Evolutionary conservation across 2,329 filamentous ascomycete genomes (phyloP), one percentile per base, ranked within the genome.

Genomic region (Fusarium sambucinum): DNA sequence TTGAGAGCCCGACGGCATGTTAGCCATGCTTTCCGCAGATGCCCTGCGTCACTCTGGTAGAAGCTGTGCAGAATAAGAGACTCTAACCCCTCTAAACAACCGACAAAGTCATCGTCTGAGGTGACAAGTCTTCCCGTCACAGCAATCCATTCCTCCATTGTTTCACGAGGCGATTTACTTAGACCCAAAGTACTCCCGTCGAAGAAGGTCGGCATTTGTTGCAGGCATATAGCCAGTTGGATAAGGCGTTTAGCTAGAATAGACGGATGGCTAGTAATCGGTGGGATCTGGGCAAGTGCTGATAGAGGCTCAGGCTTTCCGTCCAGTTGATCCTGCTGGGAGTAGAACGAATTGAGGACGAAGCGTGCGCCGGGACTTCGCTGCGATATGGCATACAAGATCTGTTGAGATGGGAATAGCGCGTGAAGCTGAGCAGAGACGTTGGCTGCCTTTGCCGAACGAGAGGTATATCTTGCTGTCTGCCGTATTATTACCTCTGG

Each of bases 11-110:
- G 79, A 1, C 86, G 82, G 23, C 80, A 80, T 9, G 78, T 80
- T 23, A 89, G 74, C 86, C 86, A 89, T 4, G 85, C 79, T 44
- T 84, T 84, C 23, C 85, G 82, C 3, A 87, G 76, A 44, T 86
- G 86, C 1, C 87, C 87, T 1, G 79, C 80, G 57, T 87, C 86
- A 37, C 80, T 78, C 53, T 87, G 83, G 68, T 83, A 86, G 53
- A 84, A 73, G 19, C 80, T 78, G 37, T 85, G 78, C 0, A 89
- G 73, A 23, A 83, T 71, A 1, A 89, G 75, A 51, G 83, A 83
- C 72, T 87, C 83, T 1, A 88, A 71, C 3, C 85, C 86, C 70
- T 88, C 85, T 2, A 84, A 70, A 5, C 81, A 84, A 23, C 82
- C 82, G 1, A 85, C 74, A 6, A 89, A 75, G 38, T 86, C 82